Percentiles rank a stretch among this genome's conserved stretches.
phyloP scores from a whole-genome alignment of 495 filamentous ascomycete genomes.

The Neurospora sp. region DNA sequence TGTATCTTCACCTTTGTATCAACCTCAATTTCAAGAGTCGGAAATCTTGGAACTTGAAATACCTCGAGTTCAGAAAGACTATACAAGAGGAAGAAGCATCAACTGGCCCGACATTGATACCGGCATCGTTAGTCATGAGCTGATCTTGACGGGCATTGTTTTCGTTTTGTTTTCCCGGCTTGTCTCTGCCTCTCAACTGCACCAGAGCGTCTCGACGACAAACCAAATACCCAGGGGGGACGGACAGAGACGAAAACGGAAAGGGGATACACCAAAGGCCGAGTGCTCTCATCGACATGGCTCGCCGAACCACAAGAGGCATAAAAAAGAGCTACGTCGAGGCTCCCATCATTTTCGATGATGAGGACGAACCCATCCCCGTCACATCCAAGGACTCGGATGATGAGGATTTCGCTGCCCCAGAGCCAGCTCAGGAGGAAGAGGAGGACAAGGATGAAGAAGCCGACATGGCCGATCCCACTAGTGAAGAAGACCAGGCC shows the following conservation, averaged over 20 bases:
- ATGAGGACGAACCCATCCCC: slow-evolving; percentile 16
- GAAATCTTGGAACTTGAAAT: background rate
- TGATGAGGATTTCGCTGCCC: slow-evolving; percentile 16
- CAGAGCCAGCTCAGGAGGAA: slow-evolving; percentile 2
- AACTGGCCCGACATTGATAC: background rate
- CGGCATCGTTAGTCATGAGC: background rate
- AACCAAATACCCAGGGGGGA: background rate
- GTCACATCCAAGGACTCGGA: slow-evolving; percentile 5
- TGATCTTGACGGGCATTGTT: background rate
- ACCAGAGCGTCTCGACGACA: background rate
- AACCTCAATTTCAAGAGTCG: background rate
- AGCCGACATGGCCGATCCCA: slow-evolving; percentile 4
- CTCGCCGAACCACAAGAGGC: slow-evolving; percentile 11
- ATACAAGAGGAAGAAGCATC: background rate
- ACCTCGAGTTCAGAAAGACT: background rate
- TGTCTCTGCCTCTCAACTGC: background rate
- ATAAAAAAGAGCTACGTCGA: slow-evolving; percentile 17
- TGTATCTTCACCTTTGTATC: background rate
- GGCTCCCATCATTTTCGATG: slow-evolving; percentile 11
- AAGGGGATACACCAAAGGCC: background rate
- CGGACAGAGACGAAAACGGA: background rate
- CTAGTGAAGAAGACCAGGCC: slow-evolving; percentile 3
- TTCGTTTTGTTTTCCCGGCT: background rate
- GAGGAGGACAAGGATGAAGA: slow-evolving; percentile 14
- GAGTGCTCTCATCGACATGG: slow-evolving; percentile 5